Evolutionary conservation across 371 early-diverging fungal species (phyloP).

Genomic region (Mortierella sp.): DNA sequence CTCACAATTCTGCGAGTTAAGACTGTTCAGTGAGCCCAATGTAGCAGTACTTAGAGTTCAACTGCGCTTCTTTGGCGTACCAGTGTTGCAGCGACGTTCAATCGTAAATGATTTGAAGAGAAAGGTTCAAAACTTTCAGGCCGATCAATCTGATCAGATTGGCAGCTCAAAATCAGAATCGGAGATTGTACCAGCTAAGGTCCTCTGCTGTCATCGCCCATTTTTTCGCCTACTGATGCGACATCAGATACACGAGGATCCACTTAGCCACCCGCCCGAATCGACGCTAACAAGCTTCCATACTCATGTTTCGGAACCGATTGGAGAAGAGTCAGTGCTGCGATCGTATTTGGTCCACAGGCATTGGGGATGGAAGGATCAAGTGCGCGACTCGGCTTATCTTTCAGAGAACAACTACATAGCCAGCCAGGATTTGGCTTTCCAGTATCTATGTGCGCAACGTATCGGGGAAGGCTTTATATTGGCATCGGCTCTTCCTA

Average conservation of each 20-base stretch:
- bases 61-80: conserved; percentile 47
- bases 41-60: conserved; percentile 43
- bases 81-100: conserved; percentile 16
- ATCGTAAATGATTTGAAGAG: conserved; percentile 19
- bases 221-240: conserved; percentile 50
- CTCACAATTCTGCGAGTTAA: conserved; percentile 58
- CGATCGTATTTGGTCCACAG: conserved; percentile 70
- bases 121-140: conserved; percentile 25
- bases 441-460: conserved; percentile 69
- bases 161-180: conserved; percentile 25
- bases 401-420: conserved; percentile 60
- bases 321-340: conserved; percentile 60
- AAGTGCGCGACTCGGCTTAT: conserved; percentile 60
- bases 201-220: conserved; percentile 42
- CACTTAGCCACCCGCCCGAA: conserved; percentile 30
- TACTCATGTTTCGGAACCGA: conserved; percentile 54
- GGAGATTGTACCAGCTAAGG: conserved; percentile 21
- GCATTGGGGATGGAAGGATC: conserved; percentile 79
- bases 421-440: conserved; percentile 76
- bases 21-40: conserved; percentile 45
- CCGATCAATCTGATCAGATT: conserved; percentile 11
- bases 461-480: conserved; percentile 74
- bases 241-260: conserved; percentile 40
- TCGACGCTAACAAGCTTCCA: conserved; percentile 38
- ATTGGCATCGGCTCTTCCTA: conserved; percentile 63